These are phyloP conservation scores for Exophiala dermatitidis DNA, from an alignment of 2,329 filamentous ascomycete species.

Conservation along the genomic window DNA sequence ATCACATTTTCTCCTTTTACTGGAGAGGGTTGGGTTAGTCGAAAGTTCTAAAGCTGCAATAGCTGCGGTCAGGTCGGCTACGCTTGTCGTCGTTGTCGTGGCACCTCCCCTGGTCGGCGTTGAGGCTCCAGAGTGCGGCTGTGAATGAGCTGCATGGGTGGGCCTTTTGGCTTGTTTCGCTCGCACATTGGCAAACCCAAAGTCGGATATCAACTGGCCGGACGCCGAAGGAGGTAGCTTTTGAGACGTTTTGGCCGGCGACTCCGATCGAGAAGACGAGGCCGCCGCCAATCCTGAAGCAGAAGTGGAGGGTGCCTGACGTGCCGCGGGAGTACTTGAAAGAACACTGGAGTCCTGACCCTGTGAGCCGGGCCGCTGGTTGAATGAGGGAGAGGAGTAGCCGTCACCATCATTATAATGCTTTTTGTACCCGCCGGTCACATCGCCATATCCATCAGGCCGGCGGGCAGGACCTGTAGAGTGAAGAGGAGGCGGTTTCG, in stretches of 20 bases:
- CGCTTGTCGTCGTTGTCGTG: slow-evolving; percentile 42
- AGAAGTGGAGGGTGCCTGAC: slow-evolving; percentile 36
- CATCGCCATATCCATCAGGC: slow-evolving; percentile 57
- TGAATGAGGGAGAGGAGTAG: background rate
- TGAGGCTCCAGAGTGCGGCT: slow-evolving; percentile 57
- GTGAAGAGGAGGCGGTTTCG: slow-evolving; percentile 52
- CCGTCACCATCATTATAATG: slow-evolving; percentile 41
- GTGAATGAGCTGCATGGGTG: slow-evolving; percentile 38
- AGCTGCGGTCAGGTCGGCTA: slow-evolving; percentile 59
- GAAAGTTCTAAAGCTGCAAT: slow-evolving; percentile 86
- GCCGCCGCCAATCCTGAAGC: slow-evolving; percentile 30
- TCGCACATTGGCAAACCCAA: slow-evolving; percentile 49
- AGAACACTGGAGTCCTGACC: slow-evolving; percentile 41
- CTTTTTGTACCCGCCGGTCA: slow-evolving; percentile 68
- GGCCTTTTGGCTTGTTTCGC: slow-evolving; percentile 52
- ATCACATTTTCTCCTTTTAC: slow-evolving; percentile 62
- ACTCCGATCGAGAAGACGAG: slow-evolving; percentile 40
- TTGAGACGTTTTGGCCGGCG: slow-evolving; percentile 31
- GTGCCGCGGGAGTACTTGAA: slow-evolving; percentile 46
- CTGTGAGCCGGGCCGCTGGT: slow-evolving; percentile 49
- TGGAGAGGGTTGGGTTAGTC: slow-evolving; percentile 69
- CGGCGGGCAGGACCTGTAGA: slow-evolving; percentile 54
- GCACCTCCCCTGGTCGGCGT: slow-evolving; percentile 52
- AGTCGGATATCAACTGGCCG: slow-evolving; percentile 76
- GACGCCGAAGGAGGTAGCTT: slow-evolving; percentile 60